Percentiles rank a stretch among this genome's conserved stretches.
Evolutionary conservation across 2,329 filamentous ascomycete species (phyloP).

Genomic region (Trichoderma atroviride): DNA sequence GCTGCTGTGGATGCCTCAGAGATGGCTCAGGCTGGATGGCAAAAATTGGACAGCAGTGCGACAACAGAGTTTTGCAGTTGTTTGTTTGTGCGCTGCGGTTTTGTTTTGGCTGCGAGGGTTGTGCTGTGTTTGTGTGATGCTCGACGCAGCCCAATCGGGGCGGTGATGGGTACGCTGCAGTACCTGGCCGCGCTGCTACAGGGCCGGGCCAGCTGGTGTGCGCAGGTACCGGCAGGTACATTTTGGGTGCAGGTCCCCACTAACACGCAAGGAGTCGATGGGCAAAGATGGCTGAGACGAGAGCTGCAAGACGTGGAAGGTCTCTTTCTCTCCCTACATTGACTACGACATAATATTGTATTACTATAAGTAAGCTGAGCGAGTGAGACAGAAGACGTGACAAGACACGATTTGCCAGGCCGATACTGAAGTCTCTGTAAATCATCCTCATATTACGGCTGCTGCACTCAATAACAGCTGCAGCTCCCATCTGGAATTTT

Average conservation of each 20-base stretch:
- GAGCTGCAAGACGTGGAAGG: not conserved
- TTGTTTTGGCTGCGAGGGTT: slow-evolving; percentile 22
- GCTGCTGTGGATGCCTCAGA: not conserved
- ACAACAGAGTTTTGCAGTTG: slow-evolving; percentile 10
- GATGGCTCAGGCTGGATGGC: not conserved
- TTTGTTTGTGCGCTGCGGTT: slow-evolving; percentile 14
- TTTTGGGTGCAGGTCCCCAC: not conserved
- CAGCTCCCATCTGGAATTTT: not conserved
- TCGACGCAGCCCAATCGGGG: slow-evolving; percentile 18
- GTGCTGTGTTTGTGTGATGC: slow-evolving; percentile 22
- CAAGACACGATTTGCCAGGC: not conserved
- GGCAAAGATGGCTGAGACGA: not conserved
- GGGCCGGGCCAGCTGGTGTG: not conserved
- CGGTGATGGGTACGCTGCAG: not conserved
- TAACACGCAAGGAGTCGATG: not conserved
- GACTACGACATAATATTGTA: not conserved
- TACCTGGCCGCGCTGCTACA: not conserved
- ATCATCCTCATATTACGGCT: not conserved
- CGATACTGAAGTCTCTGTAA: too few species aligned
- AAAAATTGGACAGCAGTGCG: not conserved
- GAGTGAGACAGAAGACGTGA: not conserved
- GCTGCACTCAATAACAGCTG: not conserved
- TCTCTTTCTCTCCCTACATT: not conserved
- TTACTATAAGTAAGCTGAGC: not conserved
- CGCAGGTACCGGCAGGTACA: not conserved